phyloP scores from a whole-genome alignment of 2,329 filamentous ascomycete species.

The Apiospora rasikravindrae region DNA sequence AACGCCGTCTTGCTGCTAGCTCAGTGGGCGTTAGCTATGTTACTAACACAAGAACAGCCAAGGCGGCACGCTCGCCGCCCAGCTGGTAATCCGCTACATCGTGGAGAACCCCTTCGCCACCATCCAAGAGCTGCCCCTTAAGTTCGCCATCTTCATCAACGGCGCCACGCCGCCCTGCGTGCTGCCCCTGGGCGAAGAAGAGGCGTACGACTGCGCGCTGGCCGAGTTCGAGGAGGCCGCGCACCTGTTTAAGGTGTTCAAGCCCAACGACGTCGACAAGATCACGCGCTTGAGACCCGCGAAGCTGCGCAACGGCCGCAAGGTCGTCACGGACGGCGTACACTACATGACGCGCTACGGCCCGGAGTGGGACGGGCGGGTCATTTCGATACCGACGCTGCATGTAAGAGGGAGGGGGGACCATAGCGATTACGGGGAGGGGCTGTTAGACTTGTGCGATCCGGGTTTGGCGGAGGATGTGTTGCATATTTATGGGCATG shows the following conservation, averaged over 20 bases:
- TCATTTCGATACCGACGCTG: constrained; percentile 12
- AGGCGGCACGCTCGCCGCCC: constrained; percentile 12
- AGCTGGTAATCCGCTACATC: constrained; percentile 17
- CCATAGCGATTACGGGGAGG: constrained; percentile 17
- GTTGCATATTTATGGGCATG: constrained; percentile 18
- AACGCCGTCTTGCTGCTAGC: no score
- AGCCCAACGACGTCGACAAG: constrained; percentile 15
- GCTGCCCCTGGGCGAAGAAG: background rate
- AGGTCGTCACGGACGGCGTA: background rate
- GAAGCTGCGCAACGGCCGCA: constrained; percentile 4
- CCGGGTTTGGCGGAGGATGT: background rate
- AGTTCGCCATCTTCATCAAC: constrained; percentile 20
- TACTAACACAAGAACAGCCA: background rate
- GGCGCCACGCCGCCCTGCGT: constrained; percentile 15
- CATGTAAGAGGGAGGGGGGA: constrained; percentile 4
- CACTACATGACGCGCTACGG: constrained; percentile 19
- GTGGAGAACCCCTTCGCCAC: constrained; percentile 18
- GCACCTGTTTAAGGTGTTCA: constrained; percentile 17
- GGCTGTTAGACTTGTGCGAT: constrained; percentile 3
- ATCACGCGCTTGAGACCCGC: constrained; percentile 2
- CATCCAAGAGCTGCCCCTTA: constrained; percentile 17
- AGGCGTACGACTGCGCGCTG: background rate
- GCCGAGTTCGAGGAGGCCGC: constrained; percentile 17
- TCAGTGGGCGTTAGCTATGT: background rate
- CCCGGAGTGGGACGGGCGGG: constrained; percentile 14